Conservation (phyloP, 1,139 yeast species). For the Hanseniaspora uvarum region DNA sequence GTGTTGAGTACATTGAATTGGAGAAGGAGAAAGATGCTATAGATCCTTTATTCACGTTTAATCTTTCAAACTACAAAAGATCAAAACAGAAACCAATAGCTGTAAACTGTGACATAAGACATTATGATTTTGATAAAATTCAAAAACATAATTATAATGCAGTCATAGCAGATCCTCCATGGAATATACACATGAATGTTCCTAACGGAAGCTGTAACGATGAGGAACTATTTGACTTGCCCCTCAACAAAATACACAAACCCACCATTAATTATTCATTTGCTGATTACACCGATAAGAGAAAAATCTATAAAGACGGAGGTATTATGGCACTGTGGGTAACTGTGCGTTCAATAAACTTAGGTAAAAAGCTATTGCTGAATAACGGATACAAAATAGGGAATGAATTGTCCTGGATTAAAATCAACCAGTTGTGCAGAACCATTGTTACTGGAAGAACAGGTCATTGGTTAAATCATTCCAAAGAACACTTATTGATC, state of each 20-base stretch:
- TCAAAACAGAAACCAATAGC: conserved; percentile 55
- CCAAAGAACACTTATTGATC: conserved; percentile 79
- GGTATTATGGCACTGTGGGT: conserved; percentile 85
- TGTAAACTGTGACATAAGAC: conserved; percentile 74
- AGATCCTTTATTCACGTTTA: conserved; percentile 51
- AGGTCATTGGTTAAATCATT: conserved; percentile 94
- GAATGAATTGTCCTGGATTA: conserved; percentile 84
- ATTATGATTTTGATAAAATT: conserved; percentile 53
- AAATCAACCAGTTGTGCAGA: conserved; percentile 73
- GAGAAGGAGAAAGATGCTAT: conserved; percentile 28
- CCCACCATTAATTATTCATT: not conserved
- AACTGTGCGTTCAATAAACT: conserved; percentile 83
- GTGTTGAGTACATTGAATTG: conserved; percentile 25
- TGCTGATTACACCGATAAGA: not conserved
- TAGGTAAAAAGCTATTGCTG: conserved; percentile 64
- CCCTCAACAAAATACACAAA: conserved; percentile 59
- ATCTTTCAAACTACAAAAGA: conserved; percentile 27
- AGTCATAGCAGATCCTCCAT: conserved; percentile 81
- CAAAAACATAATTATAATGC: conserved; percentile 66
- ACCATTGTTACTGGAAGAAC: conserved; percentile 93
- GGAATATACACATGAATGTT: conserved; percentile 76
- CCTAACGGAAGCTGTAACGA: conserved; percentile 73
- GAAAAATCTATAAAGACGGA: conserved; percentile 33
- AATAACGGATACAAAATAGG: conserved; percentile 74
- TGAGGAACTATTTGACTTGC: conserved; percentile 55